Conservation (phyloP, 139 green algal genomes). For the Raphidocelis subcapitata region DNA sequence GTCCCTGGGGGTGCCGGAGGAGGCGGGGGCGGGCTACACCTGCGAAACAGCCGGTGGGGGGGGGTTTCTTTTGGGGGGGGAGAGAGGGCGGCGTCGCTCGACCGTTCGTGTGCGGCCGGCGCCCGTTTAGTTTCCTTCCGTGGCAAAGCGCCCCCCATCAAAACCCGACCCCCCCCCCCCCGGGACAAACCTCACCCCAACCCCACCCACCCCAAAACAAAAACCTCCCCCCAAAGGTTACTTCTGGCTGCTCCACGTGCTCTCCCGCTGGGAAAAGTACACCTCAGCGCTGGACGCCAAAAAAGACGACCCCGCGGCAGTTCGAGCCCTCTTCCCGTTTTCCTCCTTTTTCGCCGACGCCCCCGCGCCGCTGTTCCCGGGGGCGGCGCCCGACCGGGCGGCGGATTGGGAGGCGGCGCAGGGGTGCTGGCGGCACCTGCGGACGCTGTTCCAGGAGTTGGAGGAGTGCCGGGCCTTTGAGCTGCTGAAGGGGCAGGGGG, state of each 20-base stretch:
- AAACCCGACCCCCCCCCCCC: too few species aligned
- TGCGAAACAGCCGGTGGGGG: conserved; percentile 97
- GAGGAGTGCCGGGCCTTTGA: conserved; percentile 98
- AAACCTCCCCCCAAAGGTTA: too few species aligned
- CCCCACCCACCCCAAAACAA: too few species aligned
- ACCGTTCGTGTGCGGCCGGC: too few species aligned
- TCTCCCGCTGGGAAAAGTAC: conserved; percentile 84
- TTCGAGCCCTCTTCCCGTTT: conserved; percentile 92
- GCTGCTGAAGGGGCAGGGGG: conserved; percentile 85
- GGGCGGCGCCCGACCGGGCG: conserved; percentile 52
- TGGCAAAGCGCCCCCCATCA: too few species aligned
- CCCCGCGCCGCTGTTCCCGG: conserved; percentile 75
- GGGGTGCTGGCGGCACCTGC: conserved; percentile 90
- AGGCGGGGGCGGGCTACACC: conserved; percentile 89
- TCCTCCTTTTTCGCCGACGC: conserved; percentile 87
- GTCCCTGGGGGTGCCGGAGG: conserved; percentile 52
- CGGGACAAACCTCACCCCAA: too few species aligned
- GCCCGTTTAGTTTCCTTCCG: too few species aligned
- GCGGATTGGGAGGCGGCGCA: conserved; percentile 62
- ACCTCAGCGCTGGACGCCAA: conserved; percentile 14
- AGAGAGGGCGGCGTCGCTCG: too few species aligned
- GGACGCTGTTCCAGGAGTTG: conserved; percentile 92
- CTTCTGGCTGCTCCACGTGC: conserved; percentile 98
- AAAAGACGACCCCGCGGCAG: conserved; percentile 26
- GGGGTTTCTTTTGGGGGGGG: too few species aligned